Conservation (phyloP, 2,329 filamentous ascomycete species). For the Furcasterigmium furcatum region DNA sequence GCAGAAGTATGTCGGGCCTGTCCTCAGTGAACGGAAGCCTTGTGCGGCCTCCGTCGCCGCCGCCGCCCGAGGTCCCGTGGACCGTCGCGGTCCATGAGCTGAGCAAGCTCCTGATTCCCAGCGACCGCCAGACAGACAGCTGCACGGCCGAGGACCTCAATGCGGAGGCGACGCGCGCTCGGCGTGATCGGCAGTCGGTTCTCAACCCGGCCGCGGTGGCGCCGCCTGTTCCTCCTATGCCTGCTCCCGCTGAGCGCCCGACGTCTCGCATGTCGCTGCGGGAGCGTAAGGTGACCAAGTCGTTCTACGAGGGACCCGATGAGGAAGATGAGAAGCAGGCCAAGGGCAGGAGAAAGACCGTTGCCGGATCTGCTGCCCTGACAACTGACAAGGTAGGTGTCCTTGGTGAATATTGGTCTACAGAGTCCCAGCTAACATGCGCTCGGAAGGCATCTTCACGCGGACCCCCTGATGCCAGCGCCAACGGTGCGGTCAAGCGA, state of each 20-base stretch:
- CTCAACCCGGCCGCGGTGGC: conserved; percentile 31
- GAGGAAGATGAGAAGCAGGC: conserved; percentile 32
- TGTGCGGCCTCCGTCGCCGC: conserved; percentile 55
- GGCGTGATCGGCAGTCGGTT: conserved; percentile 62
- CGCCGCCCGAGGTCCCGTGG: conserved; percentile 83
- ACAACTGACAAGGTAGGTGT: conserved; percentile 36
- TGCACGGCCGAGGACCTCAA: conserved; percentile 77
- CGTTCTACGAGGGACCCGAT: conserved; percentile 51
- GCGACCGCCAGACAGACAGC: conserved; percentile 70
- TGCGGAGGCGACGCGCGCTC: conserved; percentile 58
- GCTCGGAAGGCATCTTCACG: background rate
- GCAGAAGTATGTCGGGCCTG: conserved; percentile 59
- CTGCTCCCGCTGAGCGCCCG: conserved; percentile 33
- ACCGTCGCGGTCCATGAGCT: conserved; percentile 78
- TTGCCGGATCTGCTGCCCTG: conserved; percentile 48
- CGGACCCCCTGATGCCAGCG: background rate
- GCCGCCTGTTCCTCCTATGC: conserved; percentile 18
- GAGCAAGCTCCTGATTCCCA: conserved; percentile 77
- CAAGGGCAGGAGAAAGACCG: conserved; percentile 58
- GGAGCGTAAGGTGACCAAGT: conserved; percentile 60
- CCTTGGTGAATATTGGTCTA: background rate
- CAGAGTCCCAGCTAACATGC: no score
- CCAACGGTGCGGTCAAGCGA: conserved; percentile 23
- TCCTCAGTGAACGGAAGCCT: conserved; percentile 31
- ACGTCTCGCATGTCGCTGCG: conserved; percentile 69